Base-by-base conservation (phyloP, 805 yeast genomes). In the Scheffersomyces stipitis region DNA sequence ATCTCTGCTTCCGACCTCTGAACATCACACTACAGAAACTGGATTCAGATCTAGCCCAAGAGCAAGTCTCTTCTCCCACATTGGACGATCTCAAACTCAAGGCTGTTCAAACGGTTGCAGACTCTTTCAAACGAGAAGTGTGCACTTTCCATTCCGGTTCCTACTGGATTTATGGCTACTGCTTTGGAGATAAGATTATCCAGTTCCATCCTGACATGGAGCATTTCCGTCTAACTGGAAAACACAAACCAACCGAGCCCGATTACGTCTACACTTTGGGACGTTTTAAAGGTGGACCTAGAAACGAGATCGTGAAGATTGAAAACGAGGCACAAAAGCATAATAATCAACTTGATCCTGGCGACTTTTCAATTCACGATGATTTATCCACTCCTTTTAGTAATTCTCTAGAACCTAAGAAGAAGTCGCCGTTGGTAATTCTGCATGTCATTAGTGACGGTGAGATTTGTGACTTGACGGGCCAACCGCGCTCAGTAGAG, bases 391-490 rank as follows among this genome's bases (percentile, higher is more conserved):
- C 62, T 32, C 36, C 52, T 10, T 49, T 48, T 31, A 38, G 47
- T 15, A 54, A 53, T 18, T 45, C 53, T 5, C 42, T 49, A 4
- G 41, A 40, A 5, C 44, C 51, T 13, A 15, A 30, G 10, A 45
- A 37, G 26, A 41, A 43, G 27, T 50, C 48, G 13, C 63, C 58
- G 42, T 57, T 62, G 45, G 62, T 55, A 42, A 42, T 70, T 44
- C 45, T 66, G 53, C 81, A 54, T 60, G 60, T 40, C 37, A 61
- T 55, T 6, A 36, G 40, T 9, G 52, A 54, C 40, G 93, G 91
- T 6, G 73, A 73, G 15, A 36, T 62, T 3, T 84, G 93, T 58
- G 86, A 80, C 47, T 52, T 79, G 31, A 81, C 86, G 0, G 68
- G 68, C 2, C 52, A 60, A 18, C 75, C 75, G 2, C 68, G 91